Conservation (phyloP, 495 filamentous ascomycete genomes). For the Xylaria curta region DNA sequence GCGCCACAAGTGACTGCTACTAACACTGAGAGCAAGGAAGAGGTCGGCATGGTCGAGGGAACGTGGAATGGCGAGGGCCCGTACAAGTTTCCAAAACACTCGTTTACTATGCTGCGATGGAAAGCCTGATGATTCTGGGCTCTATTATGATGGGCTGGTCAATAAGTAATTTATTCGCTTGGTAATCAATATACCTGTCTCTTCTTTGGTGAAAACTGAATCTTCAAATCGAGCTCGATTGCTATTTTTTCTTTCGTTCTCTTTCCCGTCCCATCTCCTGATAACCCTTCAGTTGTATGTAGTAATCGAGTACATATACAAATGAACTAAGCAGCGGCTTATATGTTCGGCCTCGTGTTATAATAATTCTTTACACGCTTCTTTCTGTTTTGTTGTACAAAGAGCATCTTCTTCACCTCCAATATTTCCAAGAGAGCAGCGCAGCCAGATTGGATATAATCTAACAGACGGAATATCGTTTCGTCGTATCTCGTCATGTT, state of each 20-base stretch:
- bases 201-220: neutral
- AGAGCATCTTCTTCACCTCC: neutral
- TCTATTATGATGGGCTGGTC: constrained; percentile 3
- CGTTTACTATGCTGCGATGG: constrained; percentile 72
- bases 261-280: neutral
- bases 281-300: neutral
- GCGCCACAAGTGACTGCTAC: constrained; percentile 59
- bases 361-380: constrained; percentile 10
- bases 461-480: constrained; percentile 17
- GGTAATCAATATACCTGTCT: neutral
- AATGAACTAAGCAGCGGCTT: neutral
- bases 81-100: constrained; percentile 69
- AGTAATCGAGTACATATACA: constrained; percentile 20
- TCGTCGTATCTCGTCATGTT: constrained; percentile 23
- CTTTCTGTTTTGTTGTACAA: constrained; percentile 26
- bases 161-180: neutral
- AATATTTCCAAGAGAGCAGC: constrained; percentile 2
- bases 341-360: neutral
- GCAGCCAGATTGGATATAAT: neutral
- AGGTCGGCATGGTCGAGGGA: constrained; percentile 64
- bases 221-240: neutral
- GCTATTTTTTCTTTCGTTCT: neutral
- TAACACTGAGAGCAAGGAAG: constrained; percentile 66
- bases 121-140: constrained; percentile 49
- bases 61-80: constrained; percentile 64